phyloP scores from a whole-genome alignment of 805 yeast genomes.

The Lachancea mirantina region DNA sequence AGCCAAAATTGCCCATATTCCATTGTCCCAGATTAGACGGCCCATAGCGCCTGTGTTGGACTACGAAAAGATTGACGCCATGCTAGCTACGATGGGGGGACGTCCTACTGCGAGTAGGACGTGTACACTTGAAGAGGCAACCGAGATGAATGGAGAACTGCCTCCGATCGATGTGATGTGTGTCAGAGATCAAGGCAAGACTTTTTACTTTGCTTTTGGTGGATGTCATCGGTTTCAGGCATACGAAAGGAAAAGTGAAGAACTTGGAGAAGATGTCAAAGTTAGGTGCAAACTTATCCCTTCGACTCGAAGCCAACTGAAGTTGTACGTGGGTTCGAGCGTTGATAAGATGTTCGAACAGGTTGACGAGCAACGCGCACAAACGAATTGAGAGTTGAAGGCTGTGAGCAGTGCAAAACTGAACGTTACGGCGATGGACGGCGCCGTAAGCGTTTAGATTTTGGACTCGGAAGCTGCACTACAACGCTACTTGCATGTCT shows the following conservation, averaged over 20 bases:
- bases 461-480: too few species aligned
- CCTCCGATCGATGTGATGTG: constrained; percentile 79
- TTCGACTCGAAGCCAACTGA: constrained; percentile 61
- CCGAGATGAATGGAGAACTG: constrained; percentile 44
- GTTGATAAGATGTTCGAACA: constrained; percentile 18
- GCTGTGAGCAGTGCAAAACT: too few species aligned
- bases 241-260: constrained; percentile 49
- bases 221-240: constrained; percentile 91
- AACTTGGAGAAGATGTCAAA: constrained; percentile 30
- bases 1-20: constrained; percentile 41
- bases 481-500: too few species aligned
- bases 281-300: constrained; percentile 72
- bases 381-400: too few species aligned
- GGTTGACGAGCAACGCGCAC: too few species aligned
- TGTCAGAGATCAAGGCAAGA: constrained; percentile 55
- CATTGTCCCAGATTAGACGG: constrained; percentile 59
- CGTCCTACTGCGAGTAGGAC: constrained; percentile 58
- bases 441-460: too few species aligned
- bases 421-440: too few species aligned
- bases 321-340: constrained; percentile 60
- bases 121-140: constrained; percentile 38
- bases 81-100: constrained; percentile 67
- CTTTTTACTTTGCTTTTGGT: constrained; percentile 74
- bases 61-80: constrained; percentile 62
- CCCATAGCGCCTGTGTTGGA: constrained; percentile 87